These are phyloP conservation scores for Xylariales sp. DNA, from an alignment of 2,329 filamentous ascomycete species.

Conservation along the genomic window DNA sequence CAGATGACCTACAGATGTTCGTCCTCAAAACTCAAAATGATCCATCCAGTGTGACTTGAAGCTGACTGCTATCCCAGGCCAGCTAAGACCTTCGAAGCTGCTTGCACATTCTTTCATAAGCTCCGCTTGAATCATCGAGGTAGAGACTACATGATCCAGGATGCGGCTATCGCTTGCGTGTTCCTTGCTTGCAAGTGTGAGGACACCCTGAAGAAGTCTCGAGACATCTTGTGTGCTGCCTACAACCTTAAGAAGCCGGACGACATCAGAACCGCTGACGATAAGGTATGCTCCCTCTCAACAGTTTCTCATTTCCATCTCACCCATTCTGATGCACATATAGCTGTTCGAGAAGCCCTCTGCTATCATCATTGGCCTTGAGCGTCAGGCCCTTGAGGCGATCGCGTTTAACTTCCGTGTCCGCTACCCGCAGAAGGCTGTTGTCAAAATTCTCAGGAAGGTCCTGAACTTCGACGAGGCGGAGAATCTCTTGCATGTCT, in stretches of 20 bases:
- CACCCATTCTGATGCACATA: conserved; percentile 5
- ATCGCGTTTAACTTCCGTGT: conserved; percentile 92
- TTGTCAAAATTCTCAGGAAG: conserved; percentile 71
- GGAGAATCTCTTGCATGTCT: conserved; percentile 57
- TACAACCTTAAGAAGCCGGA: conserved; percentile 74
- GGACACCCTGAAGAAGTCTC: conserved; percentile 95
- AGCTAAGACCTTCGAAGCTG: conserved; percentile 86
- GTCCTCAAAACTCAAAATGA: conserved; percentile 27
- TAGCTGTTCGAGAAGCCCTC: conserved; percentile 76
- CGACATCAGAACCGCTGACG: conserved; percentile 71
- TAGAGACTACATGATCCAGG: conserved; percentile 77
- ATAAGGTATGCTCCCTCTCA: conserved; percentile 56
- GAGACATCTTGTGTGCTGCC: conserved; percentile 84
- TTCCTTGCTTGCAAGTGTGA: conserved; percentile 97
- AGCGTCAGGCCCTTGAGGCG: conserved; percentile 88
- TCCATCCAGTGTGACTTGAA: conserved; percentile 9
- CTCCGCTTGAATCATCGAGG: conserved; percentile 85
- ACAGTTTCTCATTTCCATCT: not conserved
- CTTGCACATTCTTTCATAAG: conserved; percentile 88
- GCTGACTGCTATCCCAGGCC: conserved; percentile 49
- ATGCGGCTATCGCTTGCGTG: conserved; percentile 81
- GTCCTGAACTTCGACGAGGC: conserved; percentile 45
- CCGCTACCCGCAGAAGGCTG: conserved; percentile 77
- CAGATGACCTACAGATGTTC: conserved; percentile 73
- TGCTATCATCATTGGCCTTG: conserved; percentile 80